Evolutionary conservation across 352 stramenopile genomes (phyloP).

Genomic region (Phytopythium aichiense): DNA sequence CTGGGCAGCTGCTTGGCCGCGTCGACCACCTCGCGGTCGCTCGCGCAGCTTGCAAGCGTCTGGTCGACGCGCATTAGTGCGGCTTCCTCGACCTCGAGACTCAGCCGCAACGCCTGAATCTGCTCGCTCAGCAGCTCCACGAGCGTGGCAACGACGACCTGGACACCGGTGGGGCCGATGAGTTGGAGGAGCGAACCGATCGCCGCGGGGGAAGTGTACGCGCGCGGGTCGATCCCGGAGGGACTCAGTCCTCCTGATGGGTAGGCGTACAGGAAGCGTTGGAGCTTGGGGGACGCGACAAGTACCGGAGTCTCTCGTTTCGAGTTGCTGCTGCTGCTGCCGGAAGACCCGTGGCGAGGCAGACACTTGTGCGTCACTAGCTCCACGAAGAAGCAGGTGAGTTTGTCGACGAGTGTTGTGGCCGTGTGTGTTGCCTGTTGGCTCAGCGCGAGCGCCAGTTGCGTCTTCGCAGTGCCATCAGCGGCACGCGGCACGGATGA

Average conservation of each 20-base stretch:
- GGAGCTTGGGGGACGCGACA: background rate
- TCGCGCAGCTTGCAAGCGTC: background rate
- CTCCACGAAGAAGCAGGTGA: constrained; percentile 1
- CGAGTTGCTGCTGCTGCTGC: background rate
- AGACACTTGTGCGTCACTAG: background rate
- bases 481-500: background rate
- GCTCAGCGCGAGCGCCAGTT: background rate
- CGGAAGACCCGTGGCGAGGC: background rate
- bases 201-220: background rate
- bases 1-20: background rate
- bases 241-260: background rate
- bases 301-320: background rate
- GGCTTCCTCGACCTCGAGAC: constrained; percentile 21
- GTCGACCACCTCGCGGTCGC: background rate
- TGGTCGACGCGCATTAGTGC: constrained; percentile 18
- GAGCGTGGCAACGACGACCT: constrained; percentile 14
- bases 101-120: constrained; percentile 17
- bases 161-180: constrained; percentile 1
- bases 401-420: background rate
- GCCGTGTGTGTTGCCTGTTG: background rate
- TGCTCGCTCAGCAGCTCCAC: constrained; percentile 19
- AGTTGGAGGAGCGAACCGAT: background rate
- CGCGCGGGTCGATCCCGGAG: background rate
- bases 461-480: background rate
- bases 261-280: background rate